phyloP scores from a whole-genome alignment of 2,329 filamentous ascomycete genomes.

The Hyphodiscus sp. region DNA sequence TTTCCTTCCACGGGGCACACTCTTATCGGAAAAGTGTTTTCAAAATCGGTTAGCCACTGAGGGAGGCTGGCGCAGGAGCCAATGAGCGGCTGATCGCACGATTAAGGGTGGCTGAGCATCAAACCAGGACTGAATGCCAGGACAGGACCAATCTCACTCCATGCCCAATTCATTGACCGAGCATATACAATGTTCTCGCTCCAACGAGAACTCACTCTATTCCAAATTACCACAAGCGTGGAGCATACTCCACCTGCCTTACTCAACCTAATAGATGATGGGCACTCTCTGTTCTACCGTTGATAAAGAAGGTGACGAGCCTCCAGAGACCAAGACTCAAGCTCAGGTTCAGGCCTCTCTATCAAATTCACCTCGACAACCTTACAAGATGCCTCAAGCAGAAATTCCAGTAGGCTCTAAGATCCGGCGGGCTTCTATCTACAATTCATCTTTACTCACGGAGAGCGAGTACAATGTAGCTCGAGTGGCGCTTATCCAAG shows the following conservation, averaged over 20 bases:
- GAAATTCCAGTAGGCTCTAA: not conserved
- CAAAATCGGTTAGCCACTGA: not conserved
- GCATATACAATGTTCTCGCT: not conserved
- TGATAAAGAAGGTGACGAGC: conserved; percentile 26
- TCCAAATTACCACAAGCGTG: conserved; percentile 5
- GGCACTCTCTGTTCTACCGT: conserved; percentile 24
- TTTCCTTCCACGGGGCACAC: not conserved
- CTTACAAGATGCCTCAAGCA: conserved; percentile 24
- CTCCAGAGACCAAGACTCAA: conserved; percentile 19
- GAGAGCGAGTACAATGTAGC: conserved; percentile 18
- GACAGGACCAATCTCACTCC: not conserved
- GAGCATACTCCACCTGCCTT: conserved; percentile 6
- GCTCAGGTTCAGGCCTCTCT: conserved; percentile 7
- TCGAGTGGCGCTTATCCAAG: conserved; percentile 16
- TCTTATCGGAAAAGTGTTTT: not conserved
- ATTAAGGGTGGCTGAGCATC: not conserved
- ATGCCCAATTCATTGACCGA: not conserved
- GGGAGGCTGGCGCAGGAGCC: not conserved
- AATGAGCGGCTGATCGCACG: conserved; percentile 1
- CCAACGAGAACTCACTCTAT: not conserved
- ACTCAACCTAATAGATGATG: conserved; percentile 14
- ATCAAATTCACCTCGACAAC: conserved; percentile 10
- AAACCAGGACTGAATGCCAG: not conserved
- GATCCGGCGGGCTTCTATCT: conserved; percentile 12
- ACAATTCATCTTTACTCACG: conserved; percentile 14